Evolutionary conservation across 2,329 filamentous ascomycete species (phyloP).

Genomic region (Clarireedia homoeocarpa): DNA sequence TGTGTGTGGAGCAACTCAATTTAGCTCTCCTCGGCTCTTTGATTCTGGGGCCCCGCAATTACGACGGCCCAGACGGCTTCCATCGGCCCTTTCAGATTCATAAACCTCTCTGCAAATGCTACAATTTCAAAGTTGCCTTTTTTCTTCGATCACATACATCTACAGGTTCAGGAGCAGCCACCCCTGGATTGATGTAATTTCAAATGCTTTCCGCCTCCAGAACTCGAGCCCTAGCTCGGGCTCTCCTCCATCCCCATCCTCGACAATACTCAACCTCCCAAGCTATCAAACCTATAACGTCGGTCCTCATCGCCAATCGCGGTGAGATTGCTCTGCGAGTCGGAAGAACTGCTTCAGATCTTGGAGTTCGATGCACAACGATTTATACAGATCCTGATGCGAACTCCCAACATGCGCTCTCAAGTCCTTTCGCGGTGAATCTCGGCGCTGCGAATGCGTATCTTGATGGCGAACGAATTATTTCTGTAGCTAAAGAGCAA

Average conservation of each 20-base stretch:
- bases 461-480: constrained; percentile 88
- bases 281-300: constrained; percentile 49
- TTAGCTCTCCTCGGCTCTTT: background rate
- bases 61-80: background rate
- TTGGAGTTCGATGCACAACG: constrained; percentile 89
- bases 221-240: constrained; percentile 24
- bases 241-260: constrained; percentile 16
- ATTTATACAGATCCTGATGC: constrained; percentile 92
- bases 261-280: constrained; percentile 15
- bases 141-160: background rate
- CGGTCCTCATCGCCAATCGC: constrained; percentile 90
- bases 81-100: background rate
- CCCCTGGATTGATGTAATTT: constrained; percentile 3
- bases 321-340: constrained; percentile 96
- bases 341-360: constrained; percentile 74
- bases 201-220: constrained; percentile 24
- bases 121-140: background rate
- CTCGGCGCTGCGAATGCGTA: constrained; percentile 80
- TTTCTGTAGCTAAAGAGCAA: constrained; percentile 75
- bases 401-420: constrained; percentile 77
- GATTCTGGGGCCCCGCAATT: background rate
- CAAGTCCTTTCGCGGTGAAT: constrained; percentile 75
- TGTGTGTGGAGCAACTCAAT: too few relatives aligned
- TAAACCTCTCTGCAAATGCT: background rate
- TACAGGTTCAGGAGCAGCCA: background rate